A percentile compares a stretch with the other conserved stretches of the same genome.
These are phyloP conservation scores for Myxozyma melibiosi DNA, from an alignment of 805 yeast species.

Conservation along the genomic window DNA sequence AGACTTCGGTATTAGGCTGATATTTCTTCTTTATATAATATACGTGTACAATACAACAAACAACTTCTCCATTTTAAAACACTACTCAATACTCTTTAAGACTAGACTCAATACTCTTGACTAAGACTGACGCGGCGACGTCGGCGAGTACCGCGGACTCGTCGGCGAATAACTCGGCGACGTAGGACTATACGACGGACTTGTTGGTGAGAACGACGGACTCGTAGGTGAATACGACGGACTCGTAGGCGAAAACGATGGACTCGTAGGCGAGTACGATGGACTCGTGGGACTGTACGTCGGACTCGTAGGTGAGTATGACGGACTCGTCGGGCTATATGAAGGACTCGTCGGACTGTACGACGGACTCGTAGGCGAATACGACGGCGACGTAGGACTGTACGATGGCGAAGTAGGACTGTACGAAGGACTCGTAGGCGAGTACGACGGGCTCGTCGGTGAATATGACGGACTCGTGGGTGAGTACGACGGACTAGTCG, in stretches of 20 bases:
- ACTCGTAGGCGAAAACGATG: conserved; percentile 72
- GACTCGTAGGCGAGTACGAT: conserved; percentile 62
- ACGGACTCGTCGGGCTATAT: conserved; percentile 79
- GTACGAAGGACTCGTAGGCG: conserved; percentile 74
- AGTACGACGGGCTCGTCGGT: conserved; percentile 65
- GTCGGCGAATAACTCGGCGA: conserved; percentile 84
- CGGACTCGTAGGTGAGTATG: conserved; percentile 80
- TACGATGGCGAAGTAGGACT: conserved; percentile 65
- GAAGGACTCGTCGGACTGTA: conserved; percentile 69
- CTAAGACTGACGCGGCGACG: conserved; percentile 66
- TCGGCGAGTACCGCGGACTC: conserved; percentile 77
- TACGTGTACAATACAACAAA: background rate
- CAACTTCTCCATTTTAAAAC: background rate
- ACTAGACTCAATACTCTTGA: too few species aligned
- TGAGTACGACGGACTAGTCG: conserved; percentile 82
- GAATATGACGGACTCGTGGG: conserved; percentile 86
- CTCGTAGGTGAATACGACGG: conserved; percentile 70
- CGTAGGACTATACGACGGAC: conserved; percentile 75
- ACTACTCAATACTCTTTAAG: too few species aligned
- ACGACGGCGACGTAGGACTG: conserved; percentile 59
- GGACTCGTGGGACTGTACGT: conserved; percentile 79
- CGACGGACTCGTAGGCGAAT: conserved; percentile 65
- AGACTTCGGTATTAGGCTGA: conserved; percentile 47
- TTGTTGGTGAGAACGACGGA: conserved; percentile 66
- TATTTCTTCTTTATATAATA: background rate